phyloP scores from a whole-genome alignment of 2,329 filamentous ascomycete genomes.

The Malbranchea zuffiana region DNA sequence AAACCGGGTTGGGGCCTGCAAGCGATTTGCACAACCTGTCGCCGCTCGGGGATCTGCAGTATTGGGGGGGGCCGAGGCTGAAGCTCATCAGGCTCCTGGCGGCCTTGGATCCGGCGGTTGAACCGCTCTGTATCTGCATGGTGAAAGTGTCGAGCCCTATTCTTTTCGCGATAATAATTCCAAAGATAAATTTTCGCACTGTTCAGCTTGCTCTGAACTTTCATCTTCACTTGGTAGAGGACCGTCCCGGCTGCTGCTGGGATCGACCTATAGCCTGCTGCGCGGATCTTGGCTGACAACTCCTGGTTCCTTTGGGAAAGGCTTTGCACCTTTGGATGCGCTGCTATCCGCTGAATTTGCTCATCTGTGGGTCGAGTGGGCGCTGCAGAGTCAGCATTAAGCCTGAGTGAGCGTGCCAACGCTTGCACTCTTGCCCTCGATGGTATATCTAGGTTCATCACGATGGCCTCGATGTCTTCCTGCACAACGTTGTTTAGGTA shows the following conservation, averaged over 20 bases:
- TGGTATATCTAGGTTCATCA: constrained; percentile 9
- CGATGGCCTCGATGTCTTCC: constrained; percentile 15
- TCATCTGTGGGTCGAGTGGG: constrained; percentile 13
- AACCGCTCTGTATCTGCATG: background rate
- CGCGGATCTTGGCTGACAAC: background rate
- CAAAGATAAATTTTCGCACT: constrained; percentile 11
- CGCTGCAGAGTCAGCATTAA: constrained; percentile 13
- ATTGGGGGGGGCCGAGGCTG: background rate
- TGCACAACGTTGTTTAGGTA: constrained; percentile 17
- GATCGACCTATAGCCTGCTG: background rate
- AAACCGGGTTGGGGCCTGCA: background rate
- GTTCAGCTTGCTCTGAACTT: constrained; percentile 12
- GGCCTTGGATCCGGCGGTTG: constrained; percentile 2
- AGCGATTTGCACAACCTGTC: background rate
- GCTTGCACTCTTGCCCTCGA: constrained; percentile 16
- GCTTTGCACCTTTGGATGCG: constrained; percentile 6
- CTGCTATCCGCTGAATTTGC: constrained; percentile 6
- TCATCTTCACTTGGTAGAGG: constrained; percentile 9
- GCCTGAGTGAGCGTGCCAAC: constrained; percentile 10
- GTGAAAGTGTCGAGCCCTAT: constrained; percentile 12
- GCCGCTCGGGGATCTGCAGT: constrained; percentile 1
- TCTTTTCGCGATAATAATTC: constrained; percentile 5
- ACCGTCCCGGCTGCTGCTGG: background rate
- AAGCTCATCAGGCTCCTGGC: background rate
- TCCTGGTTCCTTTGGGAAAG: constrained; percentile 3